Conservation (phyloP, 1,139 yeast species). For the Debaryomyces fabryi region DNA sequence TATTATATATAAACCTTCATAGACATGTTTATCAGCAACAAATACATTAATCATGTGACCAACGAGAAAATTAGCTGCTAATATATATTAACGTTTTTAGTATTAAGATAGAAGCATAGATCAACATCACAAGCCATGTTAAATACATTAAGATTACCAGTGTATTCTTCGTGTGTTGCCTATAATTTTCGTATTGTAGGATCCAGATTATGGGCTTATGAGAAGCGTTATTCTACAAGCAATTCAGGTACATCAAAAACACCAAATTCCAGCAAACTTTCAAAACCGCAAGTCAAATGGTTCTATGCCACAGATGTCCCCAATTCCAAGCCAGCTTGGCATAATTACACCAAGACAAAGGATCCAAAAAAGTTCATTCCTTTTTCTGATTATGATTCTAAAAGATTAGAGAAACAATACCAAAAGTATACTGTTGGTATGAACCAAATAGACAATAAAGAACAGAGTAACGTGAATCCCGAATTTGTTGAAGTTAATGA, state of each 20-base stretch:
- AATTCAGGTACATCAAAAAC: not conserved
- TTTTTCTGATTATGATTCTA: conserved; percentile 66
- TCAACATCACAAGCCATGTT: not conserved
- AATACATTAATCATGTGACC: not conserved
- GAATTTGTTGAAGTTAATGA: conserved; percentile 67
- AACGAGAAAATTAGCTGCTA: not conserved
- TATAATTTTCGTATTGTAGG: not conserved
- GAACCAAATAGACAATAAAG: conserved; percentile 4
- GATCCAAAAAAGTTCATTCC: conserved; percentile 68
- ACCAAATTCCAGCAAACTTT: conserved; percentile 6
- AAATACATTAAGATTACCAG: not conserved
- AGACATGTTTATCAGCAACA: not conserved
- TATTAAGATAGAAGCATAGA: not conserved
- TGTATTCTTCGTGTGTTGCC: not conserved
- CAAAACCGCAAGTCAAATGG: conserved; percentile 51
- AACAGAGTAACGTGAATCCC: not conserved
- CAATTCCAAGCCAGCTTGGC: conserved; percentile 62
- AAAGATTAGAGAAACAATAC: conserved; percentile 56
- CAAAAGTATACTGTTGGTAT: conserved; percentile 19
- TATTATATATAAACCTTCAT: not conserved
- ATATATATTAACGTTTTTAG: not conserved
- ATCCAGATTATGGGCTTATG: not conserved
- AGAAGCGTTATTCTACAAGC: not conserved
- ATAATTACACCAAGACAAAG: conserved; percentile 47
- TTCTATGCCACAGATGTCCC: conserved; percentile 85